Evolutionary conservation across 176 grass and related monocot genomes (phyloP), one percentile per base, ranked within the genome.

Genomic region (Triticum urartu): DNA sequence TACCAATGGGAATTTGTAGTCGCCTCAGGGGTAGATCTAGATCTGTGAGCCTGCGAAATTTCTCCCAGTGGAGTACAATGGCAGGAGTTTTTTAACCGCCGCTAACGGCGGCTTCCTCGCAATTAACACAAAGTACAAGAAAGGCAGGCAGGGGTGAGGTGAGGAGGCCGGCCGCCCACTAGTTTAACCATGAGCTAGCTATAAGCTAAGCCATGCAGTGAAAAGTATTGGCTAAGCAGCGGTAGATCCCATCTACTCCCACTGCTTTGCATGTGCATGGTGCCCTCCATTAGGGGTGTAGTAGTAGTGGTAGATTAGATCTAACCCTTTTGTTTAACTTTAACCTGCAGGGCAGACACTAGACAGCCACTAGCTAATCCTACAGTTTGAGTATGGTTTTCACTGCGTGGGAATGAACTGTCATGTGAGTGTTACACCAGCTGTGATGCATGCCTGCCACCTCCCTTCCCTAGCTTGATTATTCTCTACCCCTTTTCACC

Each of bases 1-100:
- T 91, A 85, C 89, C 89, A 85, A 91, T 85, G 89, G 86, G 89
- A 91, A 91, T 91, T 91, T 85, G 83, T 47, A 79, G 45, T 9
- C 30, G 39, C 43, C 42, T 45, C 47, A 79, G 75, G 59, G 83
- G 86, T 92, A 89, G 87, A 92, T 92, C 90, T 92, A 79, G 90
- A 92, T 89, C 87, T 80, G 83, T 76, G 65, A 82, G 79, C 90
- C 90, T 64, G 81, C 39, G 22, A 91, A 75, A 1, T 2, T 63
- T 91, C 85, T 64, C 86, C 13, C 50, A 1, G 54, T 59, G 0
- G 18, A 71, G 82, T 58, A 72, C 86, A 4, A 33, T 11, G 77
- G 0, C 18, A 81, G 80, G 58, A 0, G 0, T 69, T 33, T 81
- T 90, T 88, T 81, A 81, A 81, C 86, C 58, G 61, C 77, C 32